Base-by-base conservation (phyloP, 2,329 filamentous ascomycete genomes). In the Penicillium sp. region DNA sequence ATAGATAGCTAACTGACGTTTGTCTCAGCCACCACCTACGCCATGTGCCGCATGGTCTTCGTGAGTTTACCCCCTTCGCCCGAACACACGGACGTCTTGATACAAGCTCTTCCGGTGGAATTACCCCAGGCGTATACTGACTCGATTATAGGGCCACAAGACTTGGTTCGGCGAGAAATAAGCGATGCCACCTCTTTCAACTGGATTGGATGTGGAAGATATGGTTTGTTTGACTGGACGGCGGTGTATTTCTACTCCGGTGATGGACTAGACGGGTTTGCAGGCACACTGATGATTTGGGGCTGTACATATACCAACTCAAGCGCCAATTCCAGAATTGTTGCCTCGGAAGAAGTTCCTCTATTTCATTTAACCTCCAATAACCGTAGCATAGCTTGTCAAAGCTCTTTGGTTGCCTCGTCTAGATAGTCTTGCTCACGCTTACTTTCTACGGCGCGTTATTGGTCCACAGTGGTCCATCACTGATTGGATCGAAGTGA, bases 71-170 rank as follows among this genome's bases (percentile, higher is more conserved):
- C 34, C n/a, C 52, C 50, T 37, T 37, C 10, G 18, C 28, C 10
- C 8, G 9, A 43, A n/a, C 13, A n/a, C 18, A 18, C 3, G 40
- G 11, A 8, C 33, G 11, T 53, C 8, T 44, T n/a, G 9, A 21
- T 16, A 48, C 26, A 36, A 48, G 31, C 11, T 42, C 16, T 23
- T 21, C 13, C 26, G 13, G 31, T 1, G 24, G 39, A 29, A 28
- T 48, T n/a, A 43, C 52, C 9, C 39, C 23, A 39, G 54, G 23
- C 44, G 47, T 29, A 54, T 58, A 47, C 65, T 72, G 62, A 67
- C 49, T 36, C 48, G 45, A 48, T 9, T 59, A 68, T 45, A 79
- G 82, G 85, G 85, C 70, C 80, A 87, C 77, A 88, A 87, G 82
- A 87, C 85, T 55, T 86, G 83, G 81, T 83, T 73, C 63, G 68